Conservation (phyloP, 2,329 filamentous ascomycete genomes). For the Scolecobasidium constrictum region DNA sequence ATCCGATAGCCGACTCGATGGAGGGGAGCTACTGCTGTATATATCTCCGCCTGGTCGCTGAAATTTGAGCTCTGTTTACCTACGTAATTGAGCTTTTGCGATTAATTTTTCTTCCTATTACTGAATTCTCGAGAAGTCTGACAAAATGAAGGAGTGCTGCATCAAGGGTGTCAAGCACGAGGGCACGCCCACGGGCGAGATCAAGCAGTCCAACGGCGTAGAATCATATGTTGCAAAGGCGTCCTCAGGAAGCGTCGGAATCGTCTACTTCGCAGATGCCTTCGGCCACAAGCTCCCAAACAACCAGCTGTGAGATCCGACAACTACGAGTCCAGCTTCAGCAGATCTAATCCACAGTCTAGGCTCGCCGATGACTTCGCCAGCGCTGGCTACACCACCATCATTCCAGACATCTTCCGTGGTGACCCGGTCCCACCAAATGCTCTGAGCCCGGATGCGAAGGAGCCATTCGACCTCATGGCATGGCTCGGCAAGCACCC, state of each 20-base stretch:
- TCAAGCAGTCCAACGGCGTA: constrained; percentile 32
- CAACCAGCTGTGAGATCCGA: constrained; percentile 19
- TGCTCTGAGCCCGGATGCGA: constrained; percentile 11
- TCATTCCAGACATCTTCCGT: constrained; percentile 24
- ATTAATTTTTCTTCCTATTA: too few species aligned
- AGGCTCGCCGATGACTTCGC: constrained; percentile 24
- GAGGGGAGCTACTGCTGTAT: too few species aligned
- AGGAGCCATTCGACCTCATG: constrained; percentile 26
- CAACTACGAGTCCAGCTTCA: background rate
- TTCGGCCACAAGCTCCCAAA: constrained; percentile 22
- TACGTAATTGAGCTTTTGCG: too few species aligned
- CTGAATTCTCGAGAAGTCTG: too few species aligned
- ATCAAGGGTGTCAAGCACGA: constrained; percentile 40
- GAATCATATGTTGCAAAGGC: constrained; percentile 5
- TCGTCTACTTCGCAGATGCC: constrained; percentile 23
- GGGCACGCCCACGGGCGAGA: constrained; percentile 36
- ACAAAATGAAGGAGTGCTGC: constrained; percentile 26
- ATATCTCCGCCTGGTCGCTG: too few species aligned
- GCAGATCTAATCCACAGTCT: background rate
- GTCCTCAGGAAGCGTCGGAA: constrained; percentile 12
- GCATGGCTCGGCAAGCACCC: constrained; percentile 35
- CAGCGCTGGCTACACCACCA: constrained; percentile 19
- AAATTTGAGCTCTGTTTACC: too few species aligned
- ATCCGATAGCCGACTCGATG: too few species aligned
- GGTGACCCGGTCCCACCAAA: constrained; percentile 20